A percentile compares a stretch with the other conserved stretches of the same genome.
These are phyloP conservation scores for Solanum hybrid DNA, from an alignment of 305 asterid species.

Conservation along the genomic window DNA sequence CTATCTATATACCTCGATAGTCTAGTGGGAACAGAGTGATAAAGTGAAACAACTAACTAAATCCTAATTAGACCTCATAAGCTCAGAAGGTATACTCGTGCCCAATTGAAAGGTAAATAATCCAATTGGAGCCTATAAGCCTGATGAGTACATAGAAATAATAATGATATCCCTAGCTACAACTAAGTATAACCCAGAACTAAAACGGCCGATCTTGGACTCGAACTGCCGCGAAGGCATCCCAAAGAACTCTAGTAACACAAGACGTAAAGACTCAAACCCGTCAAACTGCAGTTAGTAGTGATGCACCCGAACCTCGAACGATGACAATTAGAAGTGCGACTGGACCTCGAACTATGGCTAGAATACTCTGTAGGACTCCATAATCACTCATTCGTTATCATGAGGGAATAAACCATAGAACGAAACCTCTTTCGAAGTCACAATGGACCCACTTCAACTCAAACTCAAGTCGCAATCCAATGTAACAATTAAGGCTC, in stretches of 20 bases:
- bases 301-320: neutral
- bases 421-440: neutral
- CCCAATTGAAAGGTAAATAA: neutral
- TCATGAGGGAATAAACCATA: neutral
- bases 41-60: neutral
- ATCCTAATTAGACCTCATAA: neutral
- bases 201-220: neutral
- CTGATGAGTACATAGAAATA: neutral
- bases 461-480: neutral
- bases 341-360: neutral
- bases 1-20: no score
- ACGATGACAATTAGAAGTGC: neutral
- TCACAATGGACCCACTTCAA: neutral
- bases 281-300: neutral
- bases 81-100: no score
- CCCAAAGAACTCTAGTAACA: neutral
- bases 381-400: neutral
- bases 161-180: neutral
- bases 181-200: neutral
- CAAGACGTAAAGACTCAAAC: neutral
- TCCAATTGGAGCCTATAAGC: neutral
- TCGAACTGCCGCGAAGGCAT: neutral
- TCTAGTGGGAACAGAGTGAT: no score
- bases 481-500: neutral
- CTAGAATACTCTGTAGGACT: neutral